Evolutionary conservation across 2,329 filamentous ascomycete species (phyloP), one percentile per base, ranked within the genome.

Genomic region (Arthroderma sp.): DNA sequence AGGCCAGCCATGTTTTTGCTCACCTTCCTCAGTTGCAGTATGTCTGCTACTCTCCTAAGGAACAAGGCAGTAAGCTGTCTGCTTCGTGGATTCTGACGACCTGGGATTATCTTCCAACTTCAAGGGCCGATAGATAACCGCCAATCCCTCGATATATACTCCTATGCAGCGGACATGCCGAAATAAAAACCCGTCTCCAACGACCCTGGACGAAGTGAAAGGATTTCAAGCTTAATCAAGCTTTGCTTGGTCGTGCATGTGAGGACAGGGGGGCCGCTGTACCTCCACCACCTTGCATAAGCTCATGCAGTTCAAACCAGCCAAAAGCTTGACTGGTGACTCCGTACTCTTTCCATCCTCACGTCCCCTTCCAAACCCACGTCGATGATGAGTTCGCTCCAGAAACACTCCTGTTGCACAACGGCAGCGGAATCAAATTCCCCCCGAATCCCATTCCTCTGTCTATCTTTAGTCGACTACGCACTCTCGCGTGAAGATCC

Each of bases 191-290:
- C 41, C 41, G 41, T 47, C 13, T n/a, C 41, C 13, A 25, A 15
- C 41, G 21, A 47, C 41, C 41, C 41, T 47, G 21, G 41, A 47
- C 25, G 25, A 51, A 7, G 13, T 25, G 21, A 47, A 17, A 51
- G n/a, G 25, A 31, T 51, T 51, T 51, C 47, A 51, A 51, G 47
- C 47, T 51, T 33, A 51, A 51, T 33, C 47, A 51, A 51, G 47
- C 47, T 51, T 51, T 51, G 23, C 47, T 51, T 33, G 47, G 47
- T 51, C 23, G 47, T 19, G 47, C 47, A 33, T 17, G 25, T 19
- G 28, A 19, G 23, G 47, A 51, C 47, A 51, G 23, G 47, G 47
- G 25, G 33, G 1, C 47, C 25, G 9, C 23, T 31, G 21, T 17
- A 1, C 47, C 47, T 51, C 47, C 47, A 17, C 47, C 47, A 51